A percentile compares a stretch with the other conserved stretches of the same genome.
Conservation (phyloP, 2,329 filamentous ascomycete genomes). For the Penicillium paneum region DNA sequence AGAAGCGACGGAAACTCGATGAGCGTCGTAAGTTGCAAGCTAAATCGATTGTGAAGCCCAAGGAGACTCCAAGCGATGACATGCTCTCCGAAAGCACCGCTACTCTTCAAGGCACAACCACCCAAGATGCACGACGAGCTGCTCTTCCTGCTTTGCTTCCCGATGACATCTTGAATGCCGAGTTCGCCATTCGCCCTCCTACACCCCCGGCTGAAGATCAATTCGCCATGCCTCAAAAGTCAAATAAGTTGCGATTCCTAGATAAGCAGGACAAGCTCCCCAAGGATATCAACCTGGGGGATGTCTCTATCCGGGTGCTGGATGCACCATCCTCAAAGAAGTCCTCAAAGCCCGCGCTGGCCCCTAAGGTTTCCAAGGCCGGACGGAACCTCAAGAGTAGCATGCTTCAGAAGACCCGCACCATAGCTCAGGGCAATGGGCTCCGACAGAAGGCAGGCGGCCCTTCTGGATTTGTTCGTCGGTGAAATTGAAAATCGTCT, state of each 20-base stretch:
- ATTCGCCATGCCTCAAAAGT: conserved; percentile 24
- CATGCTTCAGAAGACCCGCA: conserved; percentile 40
- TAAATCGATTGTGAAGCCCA: conserved; percentile 31
- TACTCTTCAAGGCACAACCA: conserved; percentile 39
- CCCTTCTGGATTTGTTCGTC: conserved; percentile 39
- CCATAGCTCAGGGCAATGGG: conserved; percentile 32
- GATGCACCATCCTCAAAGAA: conserved; percentile 34
- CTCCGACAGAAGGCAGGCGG: conserved; percentile 38
- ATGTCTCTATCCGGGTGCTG: conserved; percentile 50
- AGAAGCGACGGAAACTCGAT: conserved; percentile 42
- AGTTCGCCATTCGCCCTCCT: conserved; percentile 44
- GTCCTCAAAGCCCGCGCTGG: conserved; percentile 39
- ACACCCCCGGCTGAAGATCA: conserved; percentile 43
- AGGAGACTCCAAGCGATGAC: conserved; percentile 32
- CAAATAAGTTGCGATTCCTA: conserved; percentile 50
- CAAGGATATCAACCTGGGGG: conserved; percentile 51
- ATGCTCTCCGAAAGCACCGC: conserved; percentile 41
- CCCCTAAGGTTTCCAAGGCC: conserved; percentile 46
- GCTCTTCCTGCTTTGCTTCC: conserved; percentile 52
- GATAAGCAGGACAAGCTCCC: conserved; percentile 48
- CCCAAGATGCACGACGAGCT: conserved; percentile 35
- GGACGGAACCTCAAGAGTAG: conserved; percentile 38
- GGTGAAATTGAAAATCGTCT: conserved; percentile 15
- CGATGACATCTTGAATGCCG: conserved; percentile 49
- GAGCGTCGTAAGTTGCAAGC: conserved; percentile 41